Evolutionary conservation across 1,139 yeast genomes (phyloP).

Genomic region (Hansenula sp.): DNA sequence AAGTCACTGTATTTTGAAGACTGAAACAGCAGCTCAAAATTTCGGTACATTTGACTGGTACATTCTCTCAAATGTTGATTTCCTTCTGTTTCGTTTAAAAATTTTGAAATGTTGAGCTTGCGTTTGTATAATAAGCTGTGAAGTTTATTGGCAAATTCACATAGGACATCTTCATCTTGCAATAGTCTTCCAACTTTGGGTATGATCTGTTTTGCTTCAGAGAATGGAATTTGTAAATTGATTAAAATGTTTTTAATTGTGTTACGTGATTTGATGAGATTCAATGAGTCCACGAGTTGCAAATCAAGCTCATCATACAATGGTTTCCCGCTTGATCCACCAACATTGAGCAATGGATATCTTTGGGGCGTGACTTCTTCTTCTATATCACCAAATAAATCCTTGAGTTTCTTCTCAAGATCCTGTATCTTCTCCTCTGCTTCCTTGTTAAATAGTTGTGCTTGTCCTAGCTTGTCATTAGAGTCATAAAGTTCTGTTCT

Average conservation of each 20-base stretch:
- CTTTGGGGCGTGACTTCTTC: slow-evolving; percentile 9
- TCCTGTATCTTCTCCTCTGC: not conserved
- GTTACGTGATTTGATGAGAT: slow-evolving; percentile 17
- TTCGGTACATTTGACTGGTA: slow-evolving; percentile 15
- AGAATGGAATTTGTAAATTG: slow-evolving; percentile 16
- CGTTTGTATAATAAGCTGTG: slow-evolving; percentile 19
- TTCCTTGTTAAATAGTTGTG: not conserved
- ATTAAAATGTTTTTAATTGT: slow-evolving; percentile 19
- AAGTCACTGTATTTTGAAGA: not conserved
- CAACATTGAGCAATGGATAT: slow-evolving; percentile 11
- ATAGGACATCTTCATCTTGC: slow-evolving; percentile 9
- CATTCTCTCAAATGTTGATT: slow-evolving; percentile 11
- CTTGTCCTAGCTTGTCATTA: not conserved
- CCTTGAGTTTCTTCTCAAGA: not conserved
- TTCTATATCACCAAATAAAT: slow-evolving; percentile 6
- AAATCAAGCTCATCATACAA: slow-evolving; percentile 16
- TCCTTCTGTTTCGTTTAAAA: slow-evolving; percentile 3
- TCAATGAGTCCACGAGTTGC: slow-evolving; percentile 12
- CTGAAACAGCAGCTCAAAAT: slow-evolving; percentile 13
- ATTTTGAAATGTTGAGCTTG: slow-evolving; percentile 8
- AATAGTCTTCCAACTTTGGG: slow-evolving; percentile 8
- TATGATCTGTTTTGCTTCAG: slow-evolving; percentile 10
- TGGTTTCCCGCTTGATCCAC: slow-evolving; percentile 4
- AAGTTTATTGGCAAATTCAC: slow-evolving; percentile 15
- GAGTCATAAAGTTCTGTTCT: no score